Evolutionary conservation across 805 yeast genomes (phyloP), one percentile per base, ranked within the genome.

Genomic region (Candida nemodendra): DNA sequence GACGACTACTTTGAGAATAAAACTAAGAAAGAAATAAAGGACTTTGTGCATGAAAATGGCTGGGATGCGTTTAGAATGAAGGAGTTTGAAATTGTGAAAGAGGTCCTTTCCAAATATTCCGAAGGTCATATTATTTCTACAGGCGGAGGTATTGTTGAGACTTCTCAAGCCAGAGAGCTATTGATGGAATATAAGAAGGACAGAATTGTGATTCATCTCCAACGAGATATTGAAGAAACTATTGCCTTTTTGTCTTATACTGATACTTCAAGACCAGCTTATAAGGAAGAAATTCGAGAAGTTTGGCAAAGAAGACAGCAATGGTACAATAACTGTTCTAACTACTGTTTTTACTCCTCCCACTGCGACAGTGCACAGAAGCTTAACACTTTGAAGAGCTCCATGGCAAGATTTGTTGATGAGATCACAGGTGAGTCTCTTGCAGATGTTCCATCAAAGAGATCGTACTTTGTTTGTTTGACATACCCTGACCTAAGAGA

Each of bases 101-200:
- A 76, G 32, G 66, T 72, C 21, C 45, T 84, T 14, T 45, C 57
- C 3, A 59, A 68, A 21, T 56, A 61, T 44, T 39, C 63, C 5
- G 54, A 52, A 14, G 83, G 83, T 4, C 69, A 79, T 52, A 84
- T 91, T 16, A 73, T 91, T 38, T 86, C 98, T 0, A 86, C 96
- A 34, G 99, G 99, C 23, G 99, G 99, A 30, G 99, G 99, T 8
- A 71, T 93, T 43, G 95, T 93, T 18, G 98, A 91, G 63, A 74
- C 74, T 27, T 71, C 71, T 6, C 73, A 61, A n/a, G 79, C 95
- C 4, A 76, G 97, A 51, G 69, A 69, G 9, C 48, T 77, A 6
- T 69, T 93, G 59, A 72, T 79, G 50, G 57, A 68, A 6, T 84
- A 79, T 59, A 53, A 60, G 27, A 62, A 64, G 6, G 52, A 65